phyloP scores from a whole-genome alignment of 306 rosid genomes.

The Inga oerstediana region DNA sequence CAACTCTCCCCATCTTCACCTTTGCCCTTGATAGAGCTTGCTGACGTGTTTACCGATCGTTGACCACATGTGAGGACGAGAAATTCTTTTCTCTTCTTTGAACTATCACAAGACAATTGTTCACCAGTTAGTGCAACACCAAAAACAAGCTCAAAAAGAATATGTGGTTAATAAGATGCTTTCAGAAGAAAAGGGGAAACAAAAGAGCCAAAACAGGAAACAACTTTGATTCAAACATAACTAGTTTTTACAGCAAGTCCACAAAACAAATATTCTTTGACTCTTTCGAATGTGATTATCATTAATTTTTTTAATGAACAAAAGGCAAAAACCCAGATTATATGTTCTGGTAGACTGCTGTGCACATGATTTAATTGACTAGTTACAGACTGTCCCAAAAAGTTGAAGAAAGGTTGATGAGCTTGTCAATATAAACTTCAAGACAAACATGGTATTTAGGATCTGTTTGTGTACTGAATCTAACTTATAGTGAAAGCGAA shows the following conservation, averaged over 20 bases:
- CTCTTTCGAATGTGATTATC: not conserved
- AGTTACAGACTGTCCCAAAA: not conserved
- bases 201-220: not conserved
- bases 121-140: slow-evolving; percentile 32
- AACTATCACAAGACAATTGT: slow-evolving; percentile 48
- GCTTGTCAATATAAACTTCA: not conserved
- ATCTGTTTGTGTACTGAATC: not conserved
- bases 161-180: not conserved
- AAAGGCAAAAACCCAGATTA: not conserved
- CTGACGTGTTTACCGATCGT: slow-evolving; percentile 46
- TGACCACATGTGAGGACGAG: slow-evolving; percentile 88
- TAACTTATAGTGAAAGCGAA: not conserved
- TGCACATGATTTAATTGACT: not conserved
- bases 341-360: not conserved
- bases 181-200: not conserved
- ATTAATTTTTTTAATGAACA: not conserved
- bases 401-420: not conserved
- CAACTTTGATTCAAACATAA: not conserved
- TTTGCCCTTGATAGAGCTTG: slow-evolving; percentile 43
- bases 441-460: not conserved
- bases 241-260: not conserved
- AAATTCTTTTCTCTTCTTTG: slow-evolving; percentile 87
- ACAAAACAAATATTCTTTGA: not conserved
- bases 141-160: slow-evolving; percentile 17
- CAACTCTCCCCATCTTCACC: slow-evolving; percentile 63